Evolutionary conservation across 2,329 filamentous ascomycete genomes (phyloP).

Genomic region (Ophiocordyceps robertsii): DNA sequence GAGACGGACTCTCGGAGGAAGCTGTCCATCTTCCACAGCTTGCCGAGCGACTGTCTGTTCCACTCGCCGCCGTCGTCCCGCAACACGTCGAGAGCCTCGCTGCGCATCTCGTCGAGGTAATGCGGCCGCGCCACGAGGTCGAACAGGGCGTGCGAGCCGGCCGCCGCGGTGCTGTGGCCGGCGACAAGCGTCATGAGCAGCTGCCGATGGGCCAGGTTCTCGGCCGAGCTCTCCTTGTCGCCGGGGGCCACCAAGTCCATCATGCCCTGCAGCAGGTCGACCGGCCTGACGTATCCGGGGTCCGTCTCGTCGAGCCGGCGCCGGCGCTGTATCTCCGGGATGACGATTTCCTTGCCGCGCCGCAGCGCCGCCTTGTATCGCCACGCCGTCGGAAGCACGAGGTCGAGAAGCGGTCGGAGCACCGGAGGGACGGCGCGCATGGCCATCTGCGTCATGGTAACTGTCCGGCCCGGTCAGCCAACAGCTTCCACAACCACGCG

Average conservation of each 20-base stretch:
- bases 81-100: conserved; percentile 1
- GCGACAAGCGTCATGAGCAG: conserved; percentile 2
- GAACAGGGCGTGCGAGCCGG: conserved; percentile 3
- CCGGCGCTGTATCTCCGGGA: conserved; percentile 2
- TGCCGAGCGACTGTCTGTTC: conserved; percentile 1
- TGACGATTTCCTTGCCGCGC: conserved; percentile 1
- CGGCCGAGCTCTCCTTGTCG: background rate
- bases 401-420: conserved; percentile 1
- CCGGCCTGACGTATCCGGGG: background rate
- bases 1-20: conserved; percentile 4
- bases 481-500: too few relatives aligned
- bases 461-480: background rate
- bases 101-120: conserved; percentile 1
- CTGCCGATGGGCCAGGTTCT: conserved; percentile 1
- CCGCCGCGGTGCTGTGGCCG: conserved; percentile 5
- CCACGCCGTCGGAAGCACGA: conserved; percentile 1
- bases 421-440: conserved; percentile 3
- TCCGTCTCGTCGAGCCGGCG: conserved; percentile 1
- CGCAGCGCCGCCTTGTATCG: conserved; percentile 1
- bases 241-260: conserved; percentile 1
- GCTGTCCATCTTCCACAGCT: conserved; percentile 5
- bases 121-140: conserved; percentile 2
- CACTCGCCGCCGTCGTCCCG: background rate
- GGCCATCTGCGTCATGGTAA: conserved; percentile 5
- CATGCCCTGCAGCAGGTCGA: conserved; percentile 4